Evolutionary conservation across 495 filamentous ascomycete genomes (phyloP).

Genomic region (Evernia prunastri): DNA sequence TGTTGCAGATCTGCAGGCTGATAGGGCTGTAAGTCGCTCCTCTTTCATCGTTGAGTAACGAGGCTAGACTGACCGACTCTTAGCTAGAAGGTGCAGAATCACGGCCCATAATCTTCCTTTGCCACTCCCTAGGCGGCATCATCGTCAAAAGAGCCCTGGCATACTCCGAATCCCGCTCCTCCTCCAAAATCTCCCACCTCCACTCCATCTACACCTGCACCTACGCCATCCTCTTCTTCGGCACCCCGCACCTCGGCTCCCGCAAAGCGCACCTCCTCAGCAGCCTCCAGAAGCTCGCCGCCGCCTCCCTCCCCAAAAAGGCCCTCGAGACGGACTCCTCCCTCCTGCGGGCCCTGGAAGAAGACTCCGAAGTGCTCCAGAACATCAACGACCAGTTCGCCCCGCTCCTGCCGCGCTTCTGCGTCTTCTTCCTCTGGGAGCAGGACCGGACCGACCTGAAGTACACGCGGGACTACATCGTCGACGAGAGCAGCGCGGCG

Average conservation of each 20-base stretch:
- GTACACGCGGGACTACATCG: conserved; percentile 24
- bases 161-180: conserved; percentile 20
- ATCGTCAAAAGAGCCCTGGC: conserved; percentile 26
- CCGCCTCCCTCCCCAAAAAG: conserved; percentile 21
- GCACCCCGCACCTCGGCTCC: conserved; percentile 35
- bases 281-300: conserved; percentile 27
- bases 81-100: conserved; percentile 24
- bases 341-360: conserved; percentile 31
- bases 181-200: conserved; percentile 25
- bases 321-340: conserved; percentile 24
- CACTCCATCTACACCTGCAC: conserved; percentile 36
- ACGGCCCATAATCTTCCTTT: conserved; percentile 25
- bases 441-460: conserved; percentile 35
- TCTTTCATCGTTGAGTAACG: neutral
- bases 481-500: conserved; percentile 23
- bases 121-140: conserved; percentile 26
- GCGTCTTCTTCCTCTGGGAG: conserved; percentile 42
- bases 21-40: conserved; percentile 12
- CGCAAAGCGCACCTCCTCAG: conserved; percentile 25
- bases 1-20: conserved; percentile 27
- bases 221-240: conserved; percentile 36
- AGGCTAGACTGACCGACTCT: neutral
- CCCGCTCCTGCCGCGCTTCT: conserved; percentile 39
- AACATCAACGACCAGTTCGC: conserved; percentile 40
- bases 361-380: conserved; percentile 37